A percentile compares a stretch with the other conserved stretches of the same genome.
Conservation (phyloP, 257 asterid species). For the Haberlea rhodopensis region DNA sequence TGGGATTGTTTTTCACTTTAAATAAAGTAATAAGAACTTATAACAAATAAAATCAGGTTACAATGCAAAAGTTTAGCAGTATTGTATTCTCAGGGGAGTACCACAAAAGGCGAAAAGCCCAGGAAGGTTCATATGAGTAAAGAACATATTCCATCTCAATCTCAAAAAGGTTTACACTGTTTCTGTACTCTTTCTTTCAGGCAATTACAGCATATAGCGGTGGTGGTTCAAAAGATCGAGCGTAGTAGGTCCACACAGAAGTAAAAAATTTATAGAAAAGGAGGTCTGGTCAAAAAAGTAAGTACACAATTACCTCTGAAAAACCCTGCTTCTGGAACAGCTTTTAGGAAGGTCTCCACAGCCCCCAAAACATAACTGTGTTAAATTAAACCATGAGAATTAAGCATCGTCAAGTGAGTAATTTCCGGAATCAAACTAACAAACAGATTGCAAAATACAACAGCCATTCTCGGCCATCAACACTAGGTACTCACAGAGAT, state of each 20-base stretch:
- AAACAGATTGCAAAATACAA: constrained; percentile 12
- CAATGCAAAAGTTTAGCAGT: constrained; percentile 4
- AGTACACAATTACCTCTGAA: constrained; percentile 58
- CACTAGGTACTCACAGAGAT: constrained; percentile 75
- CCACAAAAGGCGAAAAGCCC: neutral
- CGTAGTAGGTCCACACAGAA: neutral
- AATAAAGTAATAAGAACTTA: constrained; percentile 10
- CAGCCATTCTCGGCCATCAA: constrained; percentile 15
- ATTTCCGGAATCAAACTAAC: constrained; percentile 6
- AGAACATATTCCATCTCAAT: constrained; percentile 2
- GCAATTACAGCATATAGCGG: neutral
- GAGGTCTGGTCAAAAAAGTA: neutral
- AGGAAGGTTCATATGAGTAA: neutral
- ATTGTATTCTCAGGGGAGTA: constrained; percentile 1
- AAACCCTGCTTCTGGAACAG: constrained; percentile 92
- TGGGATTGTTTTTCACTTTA: neutral
- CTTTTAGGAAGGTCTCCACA: constrained; percentile 93
- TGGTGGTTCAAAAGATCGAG: neutral
- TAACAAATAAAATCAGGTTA: constrained; percentile 1
- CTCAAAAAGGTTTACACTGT: neutral
- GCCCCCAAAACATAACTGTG: constrained; percentile 96
- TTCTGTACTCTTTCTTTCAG: neutral
- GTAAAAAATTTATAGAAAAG: too few relatives aligned
- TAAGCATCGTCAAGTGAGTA: constrained; percentile 19
- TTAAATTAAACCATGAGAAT: constrained; percentile 28